Evolutionary conservation across 495 filamentous ascomycete species (phyloP).

Genomic region (Astrothelium subdiscretum): DNA sequence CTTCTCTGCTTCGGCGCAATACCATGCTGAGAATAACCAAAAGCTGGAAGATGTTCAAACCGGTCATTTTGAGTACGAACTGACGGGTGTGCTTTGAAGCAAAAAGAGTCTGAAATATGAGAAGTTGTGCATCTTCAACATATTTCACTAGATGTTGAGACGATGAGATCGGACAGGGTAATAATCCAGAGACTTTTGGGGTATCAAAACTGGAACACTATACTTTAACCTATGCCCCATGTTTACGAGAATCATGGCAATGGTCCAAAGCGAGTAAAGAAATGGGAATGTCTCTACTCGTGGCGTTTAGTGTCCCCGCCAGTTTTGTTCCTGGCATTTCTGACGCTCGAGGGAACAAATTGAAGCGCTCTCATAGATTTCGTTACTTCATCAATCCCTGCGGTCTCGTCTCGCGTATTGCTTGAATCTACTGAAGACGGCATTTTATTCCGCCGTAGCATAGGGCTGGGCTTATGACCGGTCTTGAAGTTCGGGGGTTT

Average conservation of each 20-base stretch:
- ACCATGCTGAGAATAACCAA: too few species aligned
- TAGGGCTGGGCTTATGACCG: slow-evolving; percentile 6
- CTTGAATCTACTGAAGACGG: background rate
- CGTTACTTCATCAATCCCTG: slow-evolving; percentile 60
- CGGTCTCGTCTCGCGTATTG: slow-evolving; percentile 30
- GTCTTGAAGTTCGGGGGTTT: slow-evolving; percentile 41
- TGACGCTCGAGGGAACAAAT: slow-evolving; percentile 69
- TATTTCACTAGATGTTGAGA: too few species aligned
- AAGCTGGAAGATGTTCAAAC: too few species aligned
- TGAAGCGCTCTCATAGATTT: slow-evolving; percentile 71
- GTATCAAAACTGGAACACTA: background rate
- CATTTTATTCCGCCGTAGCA: slow-evolving; percentile 3
- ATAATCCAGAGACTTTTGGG: background rate
- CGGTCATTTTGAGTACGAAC: too few species aligned
- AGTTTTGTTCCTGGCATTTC: background rate
- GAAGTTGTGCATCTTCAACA: too few species aligned
- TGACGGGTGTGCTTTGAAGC: too few species aligned
- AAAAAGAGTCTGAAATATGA: too few species aligned
- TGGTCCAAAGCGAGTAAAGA: background rate
- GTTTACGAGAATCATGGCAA: too few species aligned
- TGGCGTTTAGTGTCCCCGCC: background rate
- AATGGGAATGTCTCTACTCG: background rate
- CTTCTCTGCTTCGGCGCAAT: too few species aligned
- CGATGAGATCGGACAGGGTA: background rate
- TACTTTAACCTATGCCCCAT: background rate